These are phyloP conservation scores for Funneliformis mosseae DNA, from an alignment of 192 early-diverging fungal genomes.

Conservation along the genomic window DNA sequence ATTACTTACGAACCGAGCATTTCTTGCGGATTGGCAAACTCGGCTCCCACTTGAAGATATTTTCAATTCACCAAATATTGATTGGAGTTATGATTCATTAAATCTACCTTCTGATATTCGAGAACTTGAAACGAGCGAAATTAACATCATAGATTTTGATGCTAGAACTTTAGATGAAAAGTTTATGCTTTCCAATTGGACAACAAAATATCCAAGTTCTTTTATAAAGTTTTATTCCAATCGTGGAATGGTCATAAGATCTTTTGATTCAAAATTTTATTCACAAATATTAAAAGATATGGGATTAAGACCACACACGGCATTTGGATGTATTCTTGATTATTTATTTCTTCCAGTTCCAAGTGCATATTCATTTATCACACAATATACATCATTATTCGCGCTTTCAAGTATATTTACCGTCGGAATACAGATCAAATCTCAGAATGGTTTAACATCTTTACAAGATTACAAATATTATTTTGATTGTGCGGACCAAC, in stretches of 20 bases:
- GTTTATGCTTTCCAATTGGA: constrained; percentile 28
- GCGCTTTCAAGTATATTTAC: constrained; percentile 42
- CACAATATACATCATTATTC: constrained; percentile 41
- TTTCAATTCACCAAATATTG: constrained; percentile 45
- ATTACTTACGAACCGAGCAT: constrained; percentile 44
- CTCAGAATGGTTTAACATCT: background rate
- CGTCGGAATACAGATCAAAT: constrained; percentile 50
- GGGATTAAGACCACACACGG: constrained; percentile 43
- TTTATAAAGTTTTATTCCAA: constrained; percentile 44
- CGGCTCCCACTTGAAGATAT: constrained; percentile 44
- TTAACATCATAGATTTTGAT: constrained; percentile 8
- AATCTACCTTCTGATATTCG: background rate
- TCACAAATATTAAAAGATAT: constrained; percentile 34
- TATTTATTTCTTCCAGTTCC: constrained; percentile 47
- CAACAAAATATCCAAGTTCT: constrained; percentile 20
- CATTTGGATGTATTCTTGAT: constrained; percentile 49
- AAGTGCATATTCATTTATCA: constrained; percentile 39
- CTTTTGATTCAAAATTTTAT: constrained; percentile 45
- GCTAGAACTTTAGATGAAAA: constrained; percentile 14
- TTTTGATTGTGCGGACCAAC: constrained; percentile 46
- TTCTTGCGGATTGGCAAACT: constrained; percentile 45
- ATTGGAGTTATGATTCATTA: constrained; percentile 43
- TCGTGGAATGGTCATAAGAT: constrained; percentile 45
- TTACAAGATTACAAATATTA: constrained; percentile 43
- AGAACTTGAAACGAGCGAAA: background rate